A percentile compares a stretch with the other conserved stretches of the same genome.
These are phyloP conservation scores for Cinnamomum chago DNA, from an alignment of 164 flowering plant species.

Conservation along the genomic window DNA sequence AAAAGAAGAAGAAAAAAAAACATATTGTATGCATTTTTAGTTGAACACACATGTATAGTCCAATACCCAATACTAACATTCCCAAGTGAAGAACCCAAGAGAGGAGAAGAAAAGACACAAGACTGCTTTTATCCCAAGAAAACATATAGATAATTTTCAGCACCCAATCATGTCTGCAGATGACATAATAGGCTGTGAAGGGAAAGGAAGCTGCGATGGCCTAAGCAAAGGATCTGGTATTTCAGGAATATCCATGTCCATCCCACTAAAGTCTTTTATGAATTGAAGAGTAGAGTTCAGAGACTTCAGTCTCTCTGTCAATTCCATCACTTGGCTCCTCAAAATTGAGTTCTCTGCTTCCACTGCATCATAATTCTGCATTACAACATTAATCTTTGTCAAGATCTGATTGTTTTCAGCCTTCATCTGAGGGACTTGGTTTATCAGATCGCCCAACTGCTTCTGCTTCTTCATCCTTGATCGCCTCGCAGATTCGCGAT, in stretches of 20 bases:
- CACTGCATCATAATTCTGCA: slow-evolving; percentile 11
- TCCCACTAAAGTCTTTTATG: slow-evolving; percentile 24
- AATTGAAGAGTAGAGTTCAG: slow-evolving; percentile 26
- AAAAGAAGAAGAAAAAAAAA: too few species aligned
- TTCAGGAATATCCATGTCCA: slow-evolving; percentile 29
- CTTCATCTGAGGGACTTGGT: slow-evolving; percentile 26
- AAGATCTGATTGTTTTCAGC: slow-evolving; percentile 25
- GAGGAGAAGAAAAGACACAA: not conserved
- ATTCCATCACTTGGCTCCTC: slow-evolving; percentile 30
- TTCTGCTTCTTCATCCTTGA: slow-evolving; percentile 61
- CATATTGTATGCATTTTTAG: too few species aligned
- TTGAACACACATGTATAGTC: too few species aligned
- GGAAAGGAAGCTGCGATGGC: slow-evolving; percentile 43
- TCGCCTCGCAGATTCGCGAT: slow-evolving; percentile 63
- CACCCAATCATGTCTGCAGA: slow-evolving; percentile 42
- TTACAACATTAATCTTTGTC: slow-evolving; percentile 12
- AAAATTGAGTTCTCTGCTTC: slow-evolving; percentile 43
- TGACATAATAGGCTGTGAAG: slow-evolving; percentile 36
- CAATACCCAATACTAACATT: too few species aligned
- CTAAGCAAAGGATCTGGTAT: slow-evolving; percentile 36
- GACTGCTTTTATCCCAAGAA: not conserved
- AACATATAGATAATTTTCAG: slow-evolving; percentile 16
- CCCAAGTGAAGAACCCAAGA: not conserved
- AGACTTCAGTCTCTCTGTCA: slow-evolving; percentile 34
- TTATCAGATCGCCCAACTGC: slow-evolving; percentile 46